These are phyloP conservation scores for Corymbia calophylla DNA, from an alignment of 441 rosid genomes.

Conservation along the genomic window DNA sequence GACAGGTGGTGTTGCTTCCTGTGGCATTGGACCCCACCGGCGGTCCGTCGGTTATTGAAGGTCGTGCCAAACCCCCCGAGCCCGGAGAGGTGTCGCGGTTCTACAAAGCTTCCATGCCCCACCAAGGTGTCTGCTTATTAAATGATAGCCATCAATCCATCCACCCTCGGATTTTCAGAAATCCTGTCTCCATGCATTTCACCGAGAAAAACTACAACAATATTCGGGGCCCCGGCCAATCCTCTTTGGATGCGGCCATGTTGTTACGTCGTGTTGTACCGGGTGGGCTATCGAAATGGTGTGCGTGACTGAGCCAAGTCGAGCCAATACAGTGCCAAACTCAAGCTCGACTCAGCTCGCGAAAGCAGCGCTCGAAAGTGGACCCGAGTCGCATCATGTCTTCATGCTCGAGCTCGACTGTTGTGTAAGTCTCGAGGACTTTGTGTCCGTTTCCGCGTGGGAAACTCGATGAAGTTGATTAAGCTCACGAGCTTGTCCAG, in stretches of 20 bases:
- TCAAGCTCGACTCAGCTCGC: neutral
- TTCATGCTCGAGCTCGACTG: neutral
- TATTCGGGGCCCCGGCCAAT: neutral
- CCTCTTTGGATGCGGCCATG: neutral
- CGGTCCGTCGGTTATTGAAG: neutral
- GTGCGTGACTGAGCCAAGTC: neutral
- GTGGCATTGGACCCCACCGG: neutral
- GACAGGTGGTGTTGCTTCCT: neutral
- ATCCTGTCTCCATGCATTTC: neutral
- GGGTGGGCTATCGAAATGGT: neutral
- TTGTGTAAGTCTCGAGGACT: neutral
- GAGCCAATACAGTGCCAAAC: neutral
- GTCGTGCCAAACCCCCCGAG: neutral
- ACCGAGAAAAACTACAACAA: neutral
- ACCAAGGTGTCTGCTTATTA: neutral
- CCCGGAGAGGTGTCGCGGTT: neutral
- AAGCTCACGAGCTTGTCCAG: neutral
- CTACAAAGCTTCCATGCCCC: neutral
- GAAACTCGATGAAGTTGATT: neutral
- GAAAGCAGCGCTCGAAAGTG: neutral
- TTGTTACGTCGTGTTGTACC: neutral
- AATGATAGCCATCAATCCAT: neutral
- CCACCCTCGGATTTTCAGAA: neutral
- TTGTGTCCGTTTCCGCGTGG: neutral
- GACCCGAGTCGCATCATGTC: neutral